These are phyloP conservation scores for Eudorina sp. DNA, from an alignment of 139 green algal genomes.

Conservation along the genomic window DNA sequence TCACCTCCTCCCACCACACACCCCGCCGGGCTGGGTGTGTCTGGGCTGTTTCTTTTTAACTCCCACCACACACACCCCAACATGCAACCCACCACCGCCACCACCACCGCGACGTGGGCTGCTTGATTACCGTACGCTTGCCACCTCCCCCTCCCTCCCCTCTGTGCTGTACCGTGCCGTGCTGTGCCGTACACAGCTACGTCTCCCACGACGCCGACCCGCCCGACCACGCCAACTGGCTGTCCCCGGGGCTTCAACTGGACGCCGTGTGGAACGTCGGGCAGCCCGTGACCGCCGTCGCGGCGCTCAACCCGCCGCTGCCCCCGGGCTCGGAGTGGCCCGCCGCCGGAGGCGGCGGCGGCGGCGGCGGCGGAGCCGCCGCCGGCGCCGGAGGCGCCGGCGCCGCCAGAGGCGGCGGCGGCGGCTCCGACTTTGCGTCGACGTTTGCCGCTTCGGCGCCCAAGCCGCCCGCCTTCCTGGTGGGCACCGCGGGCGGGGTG, in stretches of 20 bases:
- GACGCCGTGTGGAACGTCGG: conserved; percentile 20
- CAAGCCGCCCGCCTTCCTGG: conserved; percentile 23
- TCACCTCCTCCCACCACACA: too few relatives aligned
- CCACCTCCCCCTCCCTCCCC: too few relatives aligned
- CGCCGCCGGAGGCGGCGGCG: neutral
- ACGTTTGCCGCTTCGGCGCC: neutral
- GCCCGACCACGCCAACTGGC: neutral
- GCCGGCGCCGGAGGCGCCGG: neutral
- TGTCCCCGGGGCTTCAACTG: conserved; percentile 10
- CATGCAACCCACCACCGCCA: too few relatives aligned
- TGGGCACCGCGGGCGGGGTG: conserved; percentile 5
- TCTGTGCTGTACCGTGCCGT: too few relatives aligned
- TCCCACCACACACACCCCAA: too few relatives aligned
- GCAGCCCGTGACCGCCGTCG: conserved; percentile 32
- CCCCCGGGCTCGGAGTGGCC: neutral
- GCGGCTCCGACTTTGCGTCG: neutral
- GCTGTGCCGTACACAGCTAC: conserved; percentile 1
- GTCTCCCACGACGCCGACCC: neutral
- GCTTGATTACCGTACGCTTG: too few relatives aligned
- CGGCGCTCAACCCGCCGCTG: neutral
- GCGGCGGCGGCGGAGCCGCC: neutral
- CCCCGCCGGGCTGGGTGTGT: too few relatives aligned
- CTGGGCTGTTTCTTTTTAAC: too few relatives aligned
- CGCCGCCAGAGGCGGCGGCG: neutral
- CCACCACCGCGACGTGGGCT: too few relatives aligned